Conservation (phyloP, 2,329 filamentous ascomycete genomes). For the Albophoma yamanashiensis region DNA sequence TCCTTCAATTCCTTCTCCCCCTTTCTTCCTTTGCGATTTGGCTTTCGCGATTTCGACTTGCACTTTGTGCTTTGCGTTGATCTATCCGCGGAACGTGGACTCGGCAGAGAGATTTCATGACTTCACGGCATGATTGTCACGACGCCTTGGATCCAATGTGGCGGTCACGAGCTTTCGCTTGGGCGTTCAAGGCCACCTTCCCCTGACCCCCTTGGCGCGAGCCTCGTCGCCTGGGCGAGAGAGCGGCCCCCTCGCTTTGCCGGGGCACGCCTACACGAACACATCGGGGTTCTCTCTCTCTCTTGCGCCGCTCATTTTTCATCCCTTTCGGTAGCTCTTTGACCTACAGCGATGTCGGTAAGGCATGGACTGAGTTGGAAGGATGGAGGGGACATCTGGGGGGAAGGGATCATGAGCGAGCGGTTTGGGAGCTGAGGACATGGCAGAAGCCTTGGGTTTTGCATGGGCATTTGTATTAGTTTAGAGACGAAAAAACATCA, state of each 20-base stretch:
- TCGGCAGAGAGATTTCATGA: neutral
- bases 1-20: conserved; percentile 9
- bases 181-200: conserved; percentile 5
- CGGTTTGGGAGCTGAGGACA: neutral
- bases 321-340: neutral
- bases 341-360: neutral
- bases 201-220: neutral
- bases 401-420: neutral
- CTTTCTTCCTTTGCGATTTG: conserved; percentile 7
- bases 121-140: conserved; percentile 12
- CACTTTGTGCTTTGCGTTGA: conserved; percentile 1
- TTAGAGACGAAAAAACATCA: neutral
- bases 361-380: neutral
- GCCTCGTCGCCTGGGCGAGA: neutral
- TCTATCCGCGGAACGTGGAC: neutral
- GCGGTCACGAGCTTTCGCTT: conserved; percentile 1
- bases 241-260: neutral
- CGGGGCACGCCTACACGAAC: neutral
- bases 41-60: conserved; percentile 5
- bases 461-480: conserved; percentile 2
- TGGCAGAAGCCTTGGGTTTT: neutral
- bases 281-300: neutral
- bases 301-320: neutral
- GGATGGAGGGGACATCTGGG: neutral
- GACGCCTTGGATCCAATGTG: conserved; percentile 5